A percentile compares a stretch with the other conserved stretches of the same genome.
phyloP scores from a whole-genome alignment of 441 rosid genomes.

The Omphalea diandra region DNA sequence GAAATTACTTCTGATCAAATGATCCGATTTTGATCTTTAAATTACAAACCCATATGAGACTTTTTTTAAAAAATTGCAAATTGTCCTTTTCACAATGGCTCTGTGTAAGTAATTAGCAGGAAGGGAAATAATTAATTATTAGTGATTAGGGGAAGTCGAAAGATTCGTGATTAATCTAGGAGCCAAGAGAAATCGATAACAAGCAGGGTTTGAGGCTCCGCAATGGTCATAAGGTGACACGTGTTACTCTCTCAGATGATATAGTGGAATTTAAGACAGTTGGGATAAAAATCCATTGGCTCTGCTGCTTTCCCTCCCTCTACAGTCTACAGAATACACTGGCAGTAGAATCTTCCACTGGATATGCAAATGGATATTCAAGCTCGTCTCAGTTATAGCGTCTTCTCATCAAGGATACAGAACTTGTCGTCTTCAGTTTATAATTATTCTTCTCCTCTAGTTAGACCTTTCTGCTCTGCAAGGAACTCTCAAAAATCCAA shows the following conservation, averaged over 20 bases:
- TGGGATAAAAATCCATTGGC: background rate
- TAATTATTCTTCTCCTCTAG: slow-evolving; percentile 22
- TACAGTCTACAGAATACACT: background rate
- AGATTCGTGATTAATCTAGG: too few species aligned
- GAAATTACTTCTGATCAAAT: too few species aligned
- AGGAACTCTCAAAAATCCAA: slow-evolving; percentile 38
- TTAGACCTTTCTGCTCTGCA: slow-evolving; percentile 44
- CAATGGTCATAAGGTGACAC: background rate
- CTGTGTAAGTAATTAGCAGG: too few species aligned
- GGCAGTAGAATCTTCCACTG: slow-evolving; percentile 3
- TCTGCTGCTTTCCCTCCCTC: background rate
- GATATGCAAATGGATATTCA: slow-evolving; percentile 52
- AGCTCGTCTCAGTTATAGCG: slow-evolving; percentile 30
- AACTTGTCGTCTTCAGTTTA: too few species aligned
- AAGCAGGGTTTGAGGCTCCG: background rate
- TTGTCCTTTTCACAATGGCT: too few species aligned
- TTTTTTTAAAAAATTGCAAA: too few species aligned
- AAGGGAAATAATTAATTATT: too few species aligned
- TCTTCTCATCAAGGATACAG: slow-evolving; percentile 24
- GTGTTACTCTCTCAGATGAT: slow-evolving; percentile 1
- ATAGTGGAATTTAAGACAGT: slow-evolving; percentile 16
- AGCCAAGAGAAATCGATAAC: too few species aligned
- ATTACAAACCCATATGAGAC: too few species aligned
- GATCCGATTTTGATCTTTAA: too few species aligned
- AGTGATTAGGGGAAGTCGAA: too few species aligned